Percentiles rank a stretch among this genome's conserved stretches.
phyloP scores from a whole-genome alignment of 306 rosid species.

The Cercis canadensis region DNA sequence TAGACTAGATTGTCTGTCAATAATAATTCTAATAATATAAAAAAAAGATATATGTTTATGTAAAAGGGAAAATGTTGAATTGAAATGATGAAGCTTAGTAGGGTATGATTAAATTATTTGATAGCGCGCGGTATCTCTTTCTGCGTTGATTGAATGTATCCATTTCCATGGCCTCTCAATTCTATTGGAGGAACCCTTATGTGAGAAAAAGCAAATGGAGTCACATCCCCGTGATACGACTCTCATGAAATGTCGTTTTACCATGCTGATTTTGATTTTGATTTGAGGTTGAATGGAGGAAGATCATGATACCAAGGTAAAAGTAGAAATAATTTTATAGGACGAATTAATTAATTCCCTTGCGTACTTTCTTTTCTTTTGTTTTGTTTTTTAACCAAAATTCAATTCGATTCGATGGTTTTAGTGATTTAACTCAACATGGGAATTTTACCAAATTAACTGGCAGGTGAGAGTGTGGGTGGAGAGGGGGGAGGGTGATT shows the following conservation, averaged over 20 bases:
- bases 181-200: slow-evolving; percentile 34
- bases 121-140: slow-evolving; percentile 10
- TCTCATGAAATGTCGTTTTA: slow-evolving; percentile 30
- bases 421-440: slow-evolving; percentile 33
- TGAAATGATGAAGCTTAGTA: slow-evolving; percentile 30
- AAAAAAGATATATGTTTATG: neutral
- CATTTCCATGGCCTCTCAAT: slow-evolving; percentile 27
- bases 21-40: too few relatives aligned
- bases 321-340: slow-evolving; percentile 37
- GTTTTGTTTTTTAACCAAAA: slow-evolving; percentile 22
- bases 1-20: too few relatives aligned
- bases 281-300: too few relatives aligned
- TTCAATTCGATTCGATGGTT: slow-evolving; percentile 32
- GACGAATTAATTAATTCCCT: too few relatives aligned
- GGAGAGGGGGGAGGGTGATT: neutral
- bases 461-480: slow-evolving; percentile 23
- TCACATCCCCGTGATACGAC: slow-evolving; percentile 50
- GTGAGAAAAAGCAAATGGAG: slow-evolving; percentile 33
- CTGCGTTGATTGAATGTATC: neutral
- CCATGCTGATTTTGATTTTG: slow-evolving; percentile 42
- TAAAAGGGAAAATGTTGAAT: slow-evolving; percentile 18
- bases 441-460: slow-evolving; percentile 28
- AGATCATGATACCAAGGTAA: too few relatives aligned
- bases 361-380: neutral
- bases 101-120: slow-evolving; percentile 19